Evolutionary conservation across 1,284 basidiomycete genomes (phyloP), one percentile per base, ranked within the genome.

Genomic region (Violaceomyces palustris): DNA sequence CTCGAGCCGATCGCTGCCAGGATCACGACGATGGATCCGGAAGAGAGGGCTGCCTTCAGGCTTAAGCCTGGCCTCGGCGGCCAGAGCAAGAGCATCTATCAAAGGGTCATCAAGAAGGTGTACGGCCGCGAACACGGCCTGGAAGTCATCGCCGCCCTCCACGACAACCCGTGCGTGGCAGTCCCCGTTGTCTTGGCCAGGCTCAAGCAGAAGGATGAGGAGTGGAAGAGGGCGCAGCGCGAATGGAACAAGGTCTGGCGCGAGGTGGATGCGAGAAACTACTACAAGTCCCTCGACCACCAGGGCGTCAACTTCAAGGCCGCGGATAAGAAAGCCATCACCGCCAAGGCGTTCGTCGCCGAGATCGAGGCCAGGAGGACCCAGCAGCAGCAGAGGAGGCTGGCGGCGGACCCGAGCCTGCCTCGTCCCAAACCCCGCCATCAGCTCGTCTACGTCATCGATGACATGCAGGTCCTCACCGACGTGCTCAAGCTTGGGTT

Each of bases 221-320:
- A 99, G 73, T 98, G 94, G 94, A 85, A 89, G 73, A 80, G 87
- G 26, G 84, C 87, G 19, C 88, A 94, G 75, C 81, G 92, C 40
- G 93, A 97, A 74, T 98, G 91, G 90, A 90, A 87, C 76, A 83
- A 87, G 52, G 91, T 92, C 18, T 98, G 94, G 94, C 81, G 91
- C 45, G 93, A 97, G 74, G 87, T 96, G 33, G 93, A 97, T 68
- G 85, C 85, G 45, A 88, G 90, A 75, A 97, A 97, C 77, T 70
- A 64, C 47, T 97, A 93, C 74, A 94, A 94, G 78, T 86, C 86
- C 32, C 81, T 97, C 46, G 94, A 98, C 73, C 90, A 96, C 71
- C 92, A 97, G 71, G 91, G 90, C 5, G 86, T 90, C 69, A 84
- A 82, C 54, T 94, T 94, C 83, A 97, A 97, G 78, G 80, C 81